Conservation (phyloP, 2,329 filamentous ascomycete genomes). For the Epichloe uncinata region DNA sequence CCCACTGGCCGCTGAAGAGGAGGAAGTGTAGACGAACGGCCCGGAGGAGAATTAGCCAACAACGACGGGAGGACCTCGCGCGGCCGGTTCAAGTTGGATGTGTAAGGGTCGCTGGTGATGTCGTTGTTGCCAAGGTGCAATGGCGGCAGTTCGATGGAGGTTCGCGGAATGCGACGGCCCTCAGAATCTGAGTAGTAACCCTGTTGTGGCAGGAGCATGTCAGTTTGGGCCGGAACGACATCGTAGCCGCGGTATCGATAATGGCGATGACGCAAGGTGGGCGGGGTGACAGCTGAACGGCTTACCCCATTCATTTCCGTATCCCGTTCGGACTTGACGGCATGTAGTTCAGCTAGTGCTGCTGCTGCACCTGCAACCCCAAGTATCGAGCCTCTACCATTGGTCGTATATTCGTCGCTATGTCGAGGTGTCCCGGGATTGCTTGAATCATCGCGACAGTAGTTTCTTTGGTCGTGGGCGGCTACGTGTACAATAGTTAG, state of each 20-base stretch:
- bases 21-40: conserved; percentile 76
- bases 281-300: conserved; percentile 15
- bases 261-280: conserved; percentile 13
- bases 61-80: conserved; percentile 75
- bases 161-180: conserved; percentile 47
- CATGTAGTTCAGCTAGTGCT: conserved; percentile 70
- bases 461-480: conserved; percentile 42
- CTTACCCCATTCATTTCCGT: conserved; percentile 68
- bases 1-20: conserved; percentile 66
- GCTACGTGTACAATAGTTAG: conserved; percentile 16
- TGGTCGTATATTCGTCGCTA: conserved; percentile 50
- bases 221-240: neutral
- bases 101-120: conserved; percentile 63
- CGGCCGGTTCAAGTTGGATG: conserved; percentile 36
- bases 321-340: conserved; percentile 61
- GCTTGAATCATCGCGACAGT: conserved; percentile 47
- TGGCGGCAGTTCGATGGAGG: conserved; percentile 60
- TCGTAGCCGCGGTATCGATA: conserved; percentile 5
- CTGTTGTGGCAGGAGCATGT: conserved; percentile 17
- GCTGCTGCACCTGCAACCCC: conserved; percentile 61
- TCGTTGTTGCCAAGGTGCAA: conserved; percentile 44
- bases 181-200: conserved; percentile 62
- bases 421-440: conserved; percentile 55
- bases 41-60: conserved; percentile 67
- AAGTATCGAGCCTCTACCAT: conserved; percentile 32